phyloP scores from a whole-genome alignment of 805 yeast species.

The Candida rishiriensis region DNA sequence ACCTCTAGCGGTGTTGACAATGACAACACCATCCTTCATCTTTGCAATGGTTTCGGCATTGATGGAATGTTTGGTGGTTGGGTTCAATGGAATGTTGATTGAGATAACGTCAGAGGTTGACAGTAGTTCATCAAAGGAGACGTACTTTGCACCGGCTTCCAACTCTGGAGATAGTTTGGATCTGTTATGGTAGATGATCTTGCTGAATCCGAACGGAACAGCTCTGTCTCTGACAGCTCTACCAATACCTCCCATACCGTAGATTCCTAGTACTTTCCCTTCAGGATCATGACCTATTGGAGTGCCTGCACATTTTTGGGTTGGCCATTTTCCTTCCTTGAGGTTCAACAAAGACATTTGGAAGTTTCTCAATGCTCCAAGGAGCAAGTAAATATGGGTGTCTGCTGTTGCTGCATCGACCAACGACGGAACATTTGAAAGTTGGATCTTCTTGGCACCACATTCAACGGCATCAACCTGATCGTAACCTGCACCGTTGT shows the following conservation, averaged over 20 bases:
- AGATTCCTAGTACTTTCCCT: slow-evolving; percentile 71
- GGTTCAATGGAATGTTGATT: slow-evolving; percentile 73
- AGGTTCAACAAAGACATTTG: slow-evolving; percentile 53
- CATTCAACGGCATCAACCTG: slow-evolving; percentile 41
- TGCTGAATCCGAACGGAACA: slow-evolving; percentile 70
- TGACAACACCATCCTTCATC: slow-evolving; percentile 75
- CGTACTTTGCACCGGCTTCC: slow-evolving; percentile 69
- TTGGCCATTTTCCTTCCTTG: slow-evolving; percentile 59
- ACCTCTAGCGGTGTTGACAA: slow-evolving; percentile 87
- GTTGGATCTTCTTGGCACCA: slow-evolving; percentile 37
- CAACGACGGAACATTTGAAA: slow-evolving; percentile 50
- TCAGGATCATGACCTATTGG: slow-evolving; percentile 71
- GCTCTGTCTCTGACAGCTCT: slow-evolving; percentile 70
- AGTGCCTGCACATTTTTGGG: slow-evolving; percentile 44
- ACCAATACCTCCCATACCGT: slow-evolving; percentile 91
- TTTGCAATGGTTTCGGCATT: slow-evolving; percentile 53
- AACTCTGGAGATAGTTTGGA: slow-evolving; percentile 51
- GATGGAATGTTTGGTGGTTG: slow-evolving; percentile 65
- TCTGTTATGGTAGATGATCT: slow-evolving; percentile 72
- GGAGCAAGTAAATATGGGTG: slow-evolving; percentile 44
- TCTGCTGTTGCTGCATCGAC: slow-evolving; percentile 57
- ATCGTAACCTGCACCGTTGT: slow-evolving; percentile 59
- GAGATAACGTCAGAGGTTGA: slow-evolving; percentile 63
- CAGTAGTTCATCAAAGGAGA: slow-evolving; percentile 63
- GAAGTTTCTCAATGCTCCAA: slow-evolving; percentile 55